A percentile compares a stretch with the other conserved stretches of the same genome.
These are phyloP conservation scores for Bauhinia variegata DNA, from an alignment of 306 rosid genomes.

Conservation along the genomic window DNA sequence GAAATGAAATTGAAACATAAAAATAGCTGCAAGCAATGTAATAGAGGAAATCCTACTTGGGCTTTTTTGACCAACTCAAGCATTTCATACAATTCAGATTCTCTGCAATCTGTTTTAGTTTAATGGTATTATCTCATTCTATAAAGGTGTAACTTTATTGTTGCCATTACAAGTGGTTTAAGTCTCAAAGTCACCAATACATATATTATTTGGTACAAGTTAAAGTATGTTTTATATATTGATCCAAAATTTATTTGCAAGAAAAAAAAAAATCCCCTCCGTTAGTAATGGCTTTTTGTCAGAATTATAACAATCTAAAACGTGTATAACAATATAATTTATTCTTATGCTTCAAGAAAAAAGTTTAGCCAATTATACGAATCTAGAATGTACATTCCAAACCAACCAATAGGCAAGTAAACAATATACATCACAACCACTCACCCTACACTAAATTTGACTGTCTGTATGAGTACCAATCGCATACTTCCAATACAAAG, in stretches of 20 bases:
- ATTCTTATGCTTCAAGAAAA: neutral
- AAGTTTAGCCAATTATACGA: constrained; percentile 4
- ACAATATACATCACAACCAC: neutral
- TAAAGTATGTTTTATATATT: neutral
- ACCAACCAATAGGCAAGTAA: neutral
- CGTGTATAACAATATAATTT: too few species aligned
- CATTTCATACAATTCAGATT: neutral
- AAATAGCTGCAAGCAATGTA: neutral
- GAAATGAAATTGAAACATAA: neutral
- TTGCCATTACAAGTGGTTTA: neutral
- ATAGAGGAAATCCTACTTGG: neutral
- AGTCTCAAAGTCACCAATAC: neutral
- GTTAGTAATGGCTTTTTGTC: neutral
- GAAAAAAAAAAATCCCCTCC: neutral
- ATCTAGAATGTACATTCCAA: neutral
- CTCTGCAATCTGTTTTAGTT: neutral
- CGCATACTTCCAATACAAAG: constrained; percentile 6
- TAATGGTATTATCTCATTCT: neutral
- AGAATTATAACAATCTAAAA: too few species aligned
- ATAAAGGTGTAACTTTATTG: neutral
- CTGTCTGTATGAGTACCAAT: neutral
- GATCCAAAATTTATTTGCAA: neutral
- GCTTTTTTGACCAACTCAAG: neutral
- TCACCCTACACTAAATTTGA: neutral
- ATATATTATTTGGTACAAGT: neutral